These are phyloP conservation scores for Saturnispora mendoncae DNA, from an alignment of 805 yeast species.

Conservation along the genomic window DNA sequence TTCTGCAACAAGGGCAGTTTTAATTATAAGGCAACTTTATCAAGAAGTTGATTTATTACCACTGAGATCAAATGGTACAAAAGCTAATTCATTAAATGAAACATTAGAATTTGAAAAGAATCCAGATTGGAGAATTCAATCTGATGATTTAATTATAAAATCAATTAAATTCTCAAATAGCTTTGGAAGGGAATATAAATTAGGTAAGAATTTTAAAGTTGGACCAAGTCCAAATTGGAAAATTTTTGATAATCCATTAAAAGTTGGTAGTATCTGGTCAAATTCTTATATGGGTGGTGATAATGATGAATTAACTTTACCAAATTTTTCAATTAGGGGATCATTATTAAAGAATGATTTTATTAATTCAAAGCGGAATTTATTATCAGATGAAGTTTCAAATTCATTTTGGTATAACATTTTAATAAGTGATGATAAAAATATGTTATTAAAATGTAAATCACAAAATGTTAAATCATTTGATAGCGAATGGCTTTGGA, in stretches of 20 bases:
- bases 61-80: constrained; percentile 59
- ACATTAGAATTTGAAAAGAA: constrained; percentile 67
- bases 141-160: constrained; percentile 59
- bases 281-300: constrained; percentile 13
- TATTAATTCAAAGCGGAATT: constrained; percentile 9
- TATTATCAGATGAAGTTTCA: constrained; percentile 30
- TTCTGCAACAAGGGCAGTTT: constrained; percentile 73
- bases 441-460: constrained; percentile 60
- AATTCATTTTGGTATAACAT: constrained; percentile 46
- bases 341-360: constrained; percentile 8
- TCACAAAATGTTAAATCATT: constrained; percentile 45
- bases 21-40: constrained; percentile 60
- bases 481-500: constrained; percentile 51
- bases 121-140: constrained; percentile 61
- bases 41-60: constrained; percentile 48
- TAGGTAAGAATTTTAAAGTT: constrained; percentile 21
- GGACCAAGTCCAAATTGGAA: constrained; percentile 12
- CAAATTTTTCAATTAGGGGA: constrained; percentile 9
- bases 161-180: constrained; percentile 33
- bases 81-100: constrained; percentile 60
- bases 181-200: constrained; percentile 21
- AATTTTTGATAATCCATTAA: constrained; percentile 11
- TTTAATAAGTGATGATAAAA: constrained; percentile 64
- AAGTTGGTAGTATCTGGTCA: constrained; percentile 11
- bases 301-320: background rate